phyloP scores from a whole-genome alignment of 371 early-diverging fungal genomes.

The Rhizopus sp. region DNA sequence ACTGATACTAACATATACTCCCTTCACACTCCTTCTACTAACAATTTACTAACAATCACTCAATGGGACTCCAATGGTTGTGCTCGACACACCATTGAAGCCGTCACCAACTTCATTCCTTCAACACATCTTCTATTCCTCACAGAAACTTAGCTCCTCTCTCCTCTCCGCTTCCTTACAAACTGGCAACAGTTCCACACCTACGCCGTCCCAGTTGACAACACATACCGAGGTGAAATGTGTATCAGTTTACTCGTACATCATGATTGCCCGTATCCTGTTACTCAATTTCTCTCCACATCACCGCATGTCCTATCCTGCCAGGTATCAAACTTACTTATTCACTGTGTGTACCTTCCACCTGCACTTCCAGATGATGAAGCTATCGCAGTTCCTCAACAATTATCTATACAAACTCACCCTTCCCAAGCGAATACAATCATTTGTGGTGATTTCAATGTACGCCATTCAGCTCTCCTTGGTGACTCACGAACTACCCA shows the following conservation, averaged over 20 bases:
- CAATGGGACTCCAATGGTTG: conserved; percentile 3
- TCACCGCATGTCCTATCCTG: conserved; percentile 3
- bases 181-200: conserved; percentile 19
- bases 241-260: conserved; percentile 2
- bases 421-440: conserved; percentile 10
- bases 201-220: conserved; percentile 7
- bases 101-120: neutral
- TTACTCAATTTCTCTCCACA: neutral
- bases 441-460: conserved; percentile 19
- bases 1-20: no score
- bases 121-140: neutral
- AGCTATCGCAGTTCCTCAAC: no score
- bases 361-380: neutral
- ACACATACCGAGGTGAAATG: conserved; percentile 1
- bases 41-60: neutral
- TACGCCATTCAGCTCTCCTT: neutral
- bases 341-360: conserved; percentile 11
- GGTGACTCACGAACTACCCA: conserved; percentile 4
- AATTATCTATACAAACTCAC: neutral
- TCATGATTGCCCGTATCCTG: no score
- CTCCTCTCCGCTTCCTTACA: conserved; percentile 2
- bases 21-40: neutral
- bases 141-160: conserved; percentile 23
- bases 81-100: neutral
- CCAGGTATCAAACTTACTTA: neutral